Evolutionary conservation across 2,329 filamentous ascomycete species (phyloP).

Genomic region (Sporothrix protearum): DNA sequence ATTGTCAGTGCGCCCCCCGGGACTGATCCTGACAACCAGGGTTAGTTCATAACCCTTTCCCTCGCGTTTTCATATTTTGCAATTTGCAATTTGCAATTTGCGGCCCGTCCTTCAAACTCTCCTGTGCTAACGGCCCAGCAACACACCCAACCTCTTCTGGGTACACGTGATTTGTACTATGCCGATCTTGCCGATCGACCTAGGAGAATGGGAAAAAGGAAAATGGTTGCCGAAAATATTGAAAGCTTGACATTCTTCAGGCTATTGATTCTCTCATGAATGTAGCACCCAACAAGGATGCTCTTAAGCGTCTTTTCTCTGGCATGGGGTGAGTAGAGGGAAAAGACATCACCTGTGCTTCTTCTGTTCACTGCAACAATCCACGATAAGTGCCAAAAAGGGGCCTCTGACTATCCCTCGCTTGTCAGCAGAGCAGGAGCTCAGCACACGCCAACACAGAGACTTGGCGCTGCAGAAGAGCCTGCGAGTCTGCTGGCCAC

Average conservation of each 20-base stretch:
- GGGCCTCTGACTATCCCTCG: neutral
- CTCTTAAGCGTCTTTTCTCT: neutral
- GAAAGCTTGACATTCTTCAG: neutral
- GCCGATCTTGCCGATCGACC: conserved; percentile 21
- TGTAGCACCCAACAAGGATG: neutral
- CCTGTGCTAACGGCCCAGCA: neutral
- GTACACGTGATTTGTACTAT: conserved; percentile 10
- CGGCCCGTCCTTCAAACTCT: neutral
- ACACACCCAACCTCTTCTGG: neutral
- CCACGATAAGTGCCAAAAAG: neutral
- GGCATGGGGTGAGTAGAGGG: neutral
- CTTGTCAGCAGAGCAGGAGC: neutral
- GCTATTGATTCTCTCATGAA: neutral
- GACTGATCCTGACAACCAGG: neutral
- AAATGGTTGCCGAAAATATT: neutral
- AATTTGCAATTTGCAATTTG: neutral
- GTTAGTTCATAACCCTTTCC: neutral
- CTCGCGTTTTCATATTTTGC: neutral
- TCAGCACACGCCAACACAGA: neutral
- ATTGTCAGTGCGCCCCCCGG: conserved; percentile 8
- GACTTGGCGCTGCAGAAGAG: conserved; percentile 11
- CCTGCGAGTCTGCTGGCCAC: neutral
- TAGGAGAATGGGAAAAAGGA: neutral
- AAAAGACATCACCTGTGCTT: neutral
- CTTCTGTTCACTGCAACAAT: neutral